These are phyloP conservation scores for Penicillium lagena DNA, from an alignment of 495 filamentous ascomycete genomes.

Conservation along the genomic window DNA sequence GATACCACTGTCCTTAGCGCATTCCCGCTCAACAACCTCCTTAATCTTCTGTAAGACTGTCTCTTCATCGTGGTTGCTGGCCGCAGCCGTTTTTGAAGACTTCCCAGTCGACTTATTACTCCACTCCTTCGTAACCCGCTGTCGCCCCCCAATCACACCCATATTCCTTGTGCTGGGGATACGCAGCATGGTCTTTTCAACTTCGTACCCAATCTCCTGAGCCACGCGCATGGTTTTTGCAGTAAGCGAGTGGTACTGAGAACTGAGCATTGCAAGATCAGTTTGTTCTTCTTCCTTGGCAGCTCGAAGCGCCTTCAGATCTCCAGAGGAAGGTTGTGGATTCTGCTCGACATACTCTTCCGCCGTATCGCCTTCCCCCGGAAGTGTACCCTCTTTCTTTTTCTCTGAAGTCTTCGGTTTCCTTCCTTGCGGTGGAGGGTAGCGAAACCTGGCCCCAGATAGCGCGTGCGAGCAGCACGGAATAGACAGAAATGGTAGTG, in stretches of 20 bases:
- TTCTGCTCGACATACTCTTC: slow-evolving; percentile 14
- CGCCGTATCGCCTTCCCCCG: neutral
- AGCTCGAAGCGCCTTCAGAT: slow-evolving; percentile 36
- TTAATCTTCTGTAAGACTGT: slow-evolving; percentile 10
- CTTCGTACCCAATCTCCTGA: slow-evolving; percentile 61
- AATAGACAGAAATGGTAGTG: slow-evolving; percentile 74
- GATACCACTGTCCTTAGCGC: slow-evolving; percentile 30
- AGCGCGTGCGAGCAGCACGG: slow-evolving; percentile 93
- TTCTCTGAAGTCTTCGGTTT: neutral
- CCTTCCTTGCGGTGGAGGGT: slow-evolving; percentile 42
- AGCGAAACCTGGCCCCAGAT: slow-evolving; percentile 64
- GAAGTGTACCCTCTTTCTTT: neutral
- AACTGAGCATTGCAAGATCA: slow-evolving; percentile 29
- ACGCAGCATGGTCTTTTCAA: slow-evolving; percentile 73
- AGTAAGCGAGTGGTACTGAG: slow-evolving; percentile 69
- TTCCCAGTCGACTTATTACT: neutral
- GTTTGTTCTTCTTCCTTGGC: slow-evolving; percentile 29
- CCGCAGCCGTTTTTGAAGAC: neutral
- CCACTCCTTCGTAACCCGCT: slow-evolving; percentile 11
- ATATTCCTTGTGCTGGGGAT: slow-evolving; percentile 90
- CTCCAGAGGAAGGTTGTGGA: slow-evolving; percentile 27
- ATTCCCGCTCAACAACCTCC: slow-evolving; percentile 36
- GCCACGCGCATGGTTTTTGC: slow-evolving; percentile 63
- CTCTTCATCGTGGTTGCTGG: neutral
- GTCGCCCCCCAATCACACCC: slow-evolving; percentile 60